Conservation (phyloP, 768 basidiomycete genomes). For the Inosperma sp. region DNA sequence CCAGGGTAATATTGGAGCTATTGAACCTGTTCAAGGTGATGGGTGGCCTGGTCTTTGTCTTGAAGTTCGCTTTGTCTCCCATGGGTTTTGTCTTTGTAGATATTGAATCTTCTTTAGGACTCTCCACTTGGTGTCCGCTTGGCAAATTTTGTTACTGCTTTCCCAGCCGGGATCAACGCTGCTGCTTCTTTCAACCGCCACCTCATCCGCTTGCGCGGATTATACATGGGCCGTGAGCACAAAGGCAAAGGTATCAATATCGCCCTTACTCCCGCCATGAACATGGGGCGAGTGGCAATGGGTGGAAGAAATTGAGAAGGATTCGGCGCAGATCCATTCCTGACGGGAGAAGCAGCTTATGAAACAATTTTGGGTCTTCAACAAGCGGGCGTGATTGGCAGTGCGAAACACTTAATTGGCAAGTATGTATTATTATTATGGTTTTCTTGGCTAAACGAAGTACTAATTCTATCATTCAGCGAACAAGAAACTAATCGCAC, state of each 20-base stretch:
- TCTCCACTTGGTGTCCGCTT: conserved; percentile 78
- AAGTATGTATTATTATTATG: conserved; percentile 46
- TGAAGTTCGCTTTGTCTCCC: too few relatives aligned
- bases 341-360: conserved; percentile 71
- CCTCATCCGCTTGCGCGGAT: conserved; percentile 71
- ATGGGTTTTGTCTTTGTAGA: too few relatives aligned
- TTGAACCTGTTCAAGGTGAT: conserved; percentile 37
- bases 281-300: conserved; percentile 71
- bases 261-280: conserved; percentile 80
- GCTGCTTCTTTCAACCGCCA: conserved; percentile 82
- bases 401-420: conserved; percentile 78
- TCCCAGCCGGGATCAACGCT: conserved; percentile 80
- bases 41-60: conserved; percentile 70
- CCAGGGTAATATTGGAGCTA: conserved; percentile 54
- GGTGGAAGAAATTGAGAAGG: conserved; percentile 95
- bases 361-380: conserved; percentile 86
- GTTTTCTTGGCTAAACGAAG: neutral
- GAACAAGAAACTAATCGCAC: conserved; percentile 67
- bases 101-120: conserved; percentile 41
- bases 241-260: conserved; percentile 80
- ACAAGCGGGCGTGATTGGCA: conserved; percentile 73
- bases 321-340: conserved; percentile 88
- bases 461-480: conserved; percentile 31
- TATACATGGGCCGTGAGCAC: conserved; percentile 80
- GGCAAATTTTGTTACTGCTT: conserved; percentile 68